These are phyloP conservation scores for Coriaria nepalensis DNA, from an alignment of 306 rosid genomes.

Conservation along the genomic window DNA sequence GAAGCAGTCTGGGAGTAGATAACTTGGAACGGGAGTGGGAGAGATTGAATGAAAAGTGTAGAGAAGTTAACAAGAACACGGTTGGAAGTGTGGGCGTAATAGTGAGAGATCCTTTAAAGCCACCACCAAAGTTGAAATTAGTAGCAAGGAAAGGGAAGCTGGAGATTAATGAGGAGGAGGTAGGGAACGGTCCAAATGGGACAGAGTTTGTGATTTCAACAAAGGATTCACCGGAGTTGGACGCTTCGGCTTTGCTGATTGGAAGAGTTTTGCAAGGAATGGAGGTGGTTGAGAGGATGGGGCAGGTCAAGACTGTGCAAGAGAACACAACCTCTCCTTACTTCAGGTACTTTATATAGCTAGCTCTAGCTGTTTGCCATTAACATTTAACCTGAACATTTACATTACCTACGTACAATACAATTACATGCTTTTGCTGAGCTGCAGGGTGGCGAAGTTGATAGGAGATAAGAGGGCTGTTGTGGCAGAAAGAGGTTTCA, in stretches of 20 bases:
- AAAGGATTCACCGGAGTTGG: conserved; percentile 64
- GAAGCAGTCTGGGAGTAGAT: conserved; percentile 34
- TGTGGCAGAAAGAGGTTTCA: conserved; percentile 81
- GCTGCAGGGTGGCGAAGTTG: conserved; percentile 71
- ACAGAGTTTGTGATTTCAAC: conserved; percentile 57
- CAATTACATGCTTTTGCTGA: neutral
- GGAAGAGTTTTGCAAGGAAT: conserved; percentile 48
- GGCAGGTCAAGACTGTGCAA: conserved; percentile 60
- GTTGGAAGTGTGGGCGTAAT: conserved; percentile 66
- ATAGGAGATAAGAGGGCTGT: conserved; percentile 84
- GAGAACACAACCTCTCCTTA: conserved; percentile 76
- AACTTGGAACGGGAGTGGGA: conserved; percentile 59
- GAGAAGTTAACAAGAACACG: conserved; percentile 62
- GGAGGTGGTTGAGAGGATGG: conserved; percentile 53
- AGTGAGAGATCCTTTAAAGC: conserved; percentile 74
- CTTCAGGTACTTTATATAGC: conserved; percentile 31
- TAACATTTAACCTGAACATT: conserved; percentile 5
- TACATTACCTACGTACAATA: neutral
- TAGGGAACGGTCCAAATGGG: conserved; percentile 56
- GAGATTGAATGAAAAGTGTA: conserved; percentile 30
- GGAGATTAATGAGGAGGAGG: conserved; percentile 73
- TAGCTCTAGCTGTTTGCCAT: neutral
- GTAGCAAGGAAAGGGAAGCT: conserved; percentile 73
- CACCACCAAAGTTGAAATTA: conserved; percentile 63
- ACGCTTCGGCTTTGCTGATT: conserved; percentile 32